Conservation (phyloP, 1,139 yeast species). For the Sugiyamaella castrensis region DNA sequence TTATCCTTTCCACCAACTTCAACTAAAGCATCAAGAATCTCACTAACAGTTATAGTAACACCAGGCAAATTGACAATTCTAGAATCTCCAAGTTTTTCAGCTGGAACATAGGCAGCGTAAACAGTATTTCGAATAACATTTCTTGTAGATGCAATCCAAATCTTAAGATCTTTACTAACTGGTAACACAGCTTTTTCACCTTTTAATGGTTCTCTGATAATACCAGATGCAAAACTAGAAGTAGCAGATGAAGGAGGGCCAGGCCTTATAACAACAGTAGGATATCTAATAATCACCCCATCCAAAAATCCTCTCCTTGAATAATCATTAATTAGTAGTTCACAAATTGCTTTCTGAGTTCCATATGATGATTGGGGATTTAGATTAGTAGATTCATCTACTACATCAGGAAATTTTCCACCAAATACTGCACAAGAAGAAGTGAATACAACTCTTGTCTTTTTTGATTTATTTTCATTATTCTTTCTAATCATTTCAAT, state of each 20-base stretch:
- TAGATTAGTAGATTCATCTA: slow-evolving; percentile 23
- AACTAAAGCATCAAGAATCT: slow-evolving; percentile 26
- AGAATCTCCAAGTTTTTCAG: slow-evolving; percentile 17
- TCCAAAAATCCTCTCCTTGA: slow-evolving; percentile 27
- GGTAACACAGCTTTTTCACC: slow-evolving; percentile 23
- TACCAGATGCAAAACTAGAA: slow-evolving; percentile 29
- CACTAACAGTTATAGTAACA: slow-evolving; percentile 25
- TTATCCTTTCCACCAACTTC: slow-evolving; percentile 21
- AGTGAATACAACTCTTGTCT: slow-evolving; percentile 24
- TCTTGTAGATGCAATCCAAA: slow-evolving; percentile 25
- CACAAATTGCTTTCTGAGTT: slow-evolving; percentile 26
- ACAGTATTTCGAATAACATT: slow-evolving; percentile 23
- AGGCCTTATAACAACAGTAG: slow-evolving; percentile 28
- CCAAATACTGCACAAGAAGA: slow-evolving; percentile 28
- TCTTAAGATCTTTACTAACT: slow-evolving; percentile 18
- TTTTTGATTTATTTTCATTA: slow-evolving; percentile 8
- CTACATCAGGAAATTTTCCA: slow-evolving; percentile 23
- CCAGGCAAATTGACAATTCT: slow-evolving; percentile 29
- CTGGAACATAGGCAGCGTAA: slow-evolving; percentile 19
- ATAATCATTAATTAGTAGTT: slow-evolving; percentile 26
- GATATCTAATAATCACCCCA: slow-evolving; percentile 26
- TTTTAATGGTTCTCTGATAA: slow-evolving; percentile 28
- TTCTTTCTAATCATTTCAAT: slow-evolving; percentile 21
- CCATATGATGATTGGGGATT: slow-evolving; percentile 30
- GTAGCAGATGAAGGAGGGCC: slow-evolving; percentile 30